Evolutionary conservation across 2,329 filamentous ascomycete species (phyloP), one percentile per base, ranked within the genome.

Genomic region (Penicillium vulpinum): DNA sequence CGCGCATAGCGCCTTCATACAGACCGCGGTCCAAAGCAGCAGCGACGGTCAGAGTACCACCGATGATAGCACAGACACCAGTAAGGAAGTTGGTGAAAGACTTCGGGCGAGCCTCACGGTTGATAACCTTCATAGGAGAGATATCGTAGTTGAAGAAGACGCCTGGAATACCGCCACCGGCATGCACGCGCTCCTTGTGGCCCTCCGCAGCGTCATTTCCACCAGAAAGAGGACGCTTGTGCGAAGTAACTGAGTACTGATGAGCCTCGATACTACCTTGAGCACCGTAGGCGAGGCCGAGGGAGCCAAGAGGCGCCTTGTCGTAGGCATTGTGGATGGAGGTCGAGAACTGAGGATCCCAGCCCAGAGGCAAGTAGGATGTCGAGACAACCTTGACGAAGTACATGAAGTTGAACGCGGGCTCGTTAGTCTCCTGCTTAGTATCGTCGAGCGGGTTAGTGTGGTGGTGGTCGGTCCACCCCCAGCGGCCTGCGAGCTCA

Each of bases 91-190:
- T 90, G 0, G 91, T 86, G 74, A 99, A 95, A 5, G 89, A 89
- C 81, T 97, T 97, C 59, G 88, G 81, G 45, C 91, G 86, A 64
- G 90, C 88, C 79, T 99, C 95, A 54, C 92, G 89, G 80, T 99
- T 99, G 77, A 99, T 89, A 59, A 99, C 93, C 80, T 97, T 99
- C 94, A 99, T 99, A 5, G 94, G 94, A 2, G 93, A 97, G 74
- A 99, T 99, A 69, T 99, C 94, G 68, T 99, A 99, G 64, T 92
- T 96, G 80, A 99, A 97, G 81, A 99, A 99, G 15, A 99, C 92
- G 41, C 94, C 94, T 0, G 94, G 94, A 68, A 99, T 97, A 63
- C 94, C 94, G 59, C 92, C 92, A 52, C 87, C 81, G 3, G 93
- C 91, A 75, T 99, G 94, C 62, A 95, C 78, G 38, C 93, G 87